These are phyloP conservation scores for Rhynchospora breviuscula DNA, from an alignment of 176 grass and related monocot genomes.

Conservation along the genomic window DNA sequence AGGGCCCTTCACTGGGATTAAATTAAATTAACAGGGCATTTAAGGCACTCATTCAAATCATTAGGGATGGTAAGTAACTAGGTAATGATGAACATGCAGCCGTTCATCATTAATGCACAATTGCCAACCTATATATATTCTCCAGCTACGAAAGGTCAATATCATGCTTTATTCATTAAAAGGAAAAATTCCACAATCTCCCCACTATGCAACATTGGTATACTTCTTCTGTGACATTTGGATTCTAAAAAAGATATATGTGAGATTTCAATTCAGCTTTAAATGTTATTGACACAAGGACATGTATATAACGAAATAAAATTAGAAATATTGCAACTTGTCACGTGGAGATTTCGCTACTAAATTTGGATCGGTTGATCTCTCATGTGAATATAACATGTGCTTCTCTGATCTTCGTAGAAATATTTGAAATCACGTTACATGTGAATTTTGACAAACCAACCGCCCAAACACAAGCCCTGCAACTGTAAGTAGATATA, in stretches of 20 bases:
- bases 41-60: slow-evolving; percentile 3
- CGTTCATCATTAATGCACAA: slow-evolving; percentile 3
- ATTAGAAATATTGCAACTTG: slow-evolving; percentile 14
- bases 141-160: slow-evolving; percentile 9
- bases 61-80: not conserved
- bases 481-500: not conserved
- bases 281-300: not conserved
- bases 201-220: not conserved
- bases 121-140: slow-evolving; percentile 14
- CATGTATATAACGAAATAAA: not conserved
- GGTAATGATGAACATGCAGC: not conserved
- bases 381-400: slow-evolving; percentile 26
- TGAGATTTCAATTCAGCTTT: not conserved
- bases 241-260: not conserved
- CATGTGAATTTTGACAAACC: slow-evolving; percentile 12
- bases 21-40: not conserved
- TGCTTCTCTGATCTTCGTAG: not conserved
- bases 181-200: slow-evolving; percentile 15
- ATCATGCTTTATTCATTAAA: not conserved
- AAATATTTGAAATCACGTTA: not conserved
- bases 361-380: slow-evolving; percentile 15
- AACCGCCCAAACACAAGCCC: slow-evolving; percentile 12
- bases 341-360: not conserved
- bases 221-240: not conserved
- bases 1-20: not conserved